A percentile compares a stretch with the other conserved stretches of the same genome.
Conservation (phyloP, 2,329 filamentous ascomycete species). For the Claviceps spartinae region DNA sequence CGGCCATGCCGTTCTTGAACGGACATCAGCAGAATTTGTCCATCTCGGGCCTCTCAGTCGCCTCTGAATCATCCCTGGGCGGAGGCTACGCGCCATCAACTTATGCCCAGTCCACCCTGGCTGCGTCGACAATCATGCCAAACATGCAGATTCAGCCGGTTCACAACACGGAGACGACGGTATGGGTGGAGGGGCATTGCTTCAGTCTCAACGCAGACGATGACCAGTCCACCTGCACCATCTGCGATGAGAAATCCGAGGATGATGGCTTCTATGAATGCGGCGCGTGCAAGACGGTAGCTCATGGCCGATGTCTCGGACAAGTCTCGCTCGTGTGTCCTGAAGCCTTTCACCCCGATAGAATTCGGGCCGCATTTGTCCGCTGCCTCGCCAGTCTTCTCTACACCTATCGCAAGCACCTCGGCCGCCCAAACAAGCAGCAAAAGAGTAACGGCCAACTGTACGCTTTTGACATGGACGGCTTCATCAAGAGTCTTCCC, state of each 20-base stretch:
- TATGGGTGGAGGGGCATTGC: constrained; percentile 79
- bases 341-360: constrained; percentile 46
- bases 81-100: constrained; percentile 66
- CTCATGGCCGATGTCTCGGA: constrained; percentile 48
- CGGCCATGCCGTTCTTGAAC: constrained; percentile 61
- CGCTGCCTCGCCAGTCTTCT: constrained; percentile 52
- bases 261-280: constrained; percentile 65
- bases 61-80: constrained; percentile 56
- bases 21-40: constrained; percentile 47
- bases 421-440: constrained; percentile 44
- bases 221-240: constrained; percentile 46
- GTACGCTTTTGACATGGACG: constrained; percentile 52
- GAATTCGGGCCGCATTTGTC: constrained; percentile 49
- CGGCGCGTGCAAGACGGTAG: constrained; percentile 44
- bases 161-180: constrained; percentile 61
- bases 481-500: constrained; percentile 50
- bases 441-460: constrained; percentile 47
- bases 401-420: constrained; percentile 52
- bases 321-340: constrained; percentile 51
- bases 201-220: constrained; percentile 53
- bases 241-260: constrained; percentile 64
- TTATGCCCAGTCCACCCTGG: constrained; percentile 75
- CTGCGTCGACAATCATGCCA: constrained; percentile 77
- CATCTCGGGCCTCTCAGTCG: constrained; percentile 44
- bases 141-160: constrained; percentile 71